Percentiles rank a stretch among this genome's conserved stretches.
These are phyloP conservation scores for Coemansia sp. DNA, from an alignment of 192 early-diverging fungal species.

Conservation along the genomic window DNA sequence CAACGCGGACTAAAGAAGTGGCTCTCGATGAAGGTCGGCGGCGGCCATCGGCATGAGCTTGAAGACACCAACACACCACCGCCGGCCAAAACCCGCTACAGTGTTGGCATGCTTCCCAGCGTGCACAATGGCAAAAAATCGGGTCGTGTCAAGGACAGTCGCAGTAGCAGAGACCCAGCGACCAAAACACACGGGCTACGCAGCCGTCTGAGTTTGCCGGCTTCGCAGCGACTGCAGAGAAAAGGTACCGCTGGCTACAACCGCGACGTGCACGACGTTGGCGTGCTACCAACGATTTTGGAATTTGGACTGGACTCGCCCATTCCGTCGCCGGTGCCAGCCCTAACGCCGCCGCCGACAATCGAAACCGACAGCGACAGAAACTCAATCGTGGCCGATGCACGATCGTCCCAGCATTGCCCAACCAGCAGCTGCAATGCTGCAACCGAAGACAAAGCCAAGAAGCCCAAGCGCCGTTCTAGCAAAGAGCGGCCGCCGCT, in stretches of 20 bases:
- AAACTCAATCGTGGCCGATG: no score
- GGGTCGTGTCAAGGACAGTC: neutral
- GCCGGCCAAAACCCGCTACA: neutral
- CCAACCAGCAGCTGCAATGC: neutral
- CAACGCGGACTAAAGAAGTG: constrained; percentile 32
- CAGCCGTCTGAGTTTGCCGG: constrained; percentile 5
- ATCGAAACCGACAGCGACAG: neutral
- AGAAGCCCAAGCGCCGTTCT: neutral
- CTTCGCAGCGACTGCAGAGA: constrained; percentile 1
- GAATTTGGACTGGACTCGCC: constrained; percentile 7
- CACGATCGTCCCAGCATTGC: no score
- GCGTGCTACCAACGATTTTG: constrained; percentile 3
- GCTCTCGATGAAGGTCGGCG: constrained; percentile 25
- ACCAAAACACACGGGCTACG: neutral
- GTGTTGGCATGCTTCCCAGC: constrained; percentile 1
- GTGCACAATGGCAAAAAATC: neutral
- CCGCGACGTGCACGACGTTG: neutral
- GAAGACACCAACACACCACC: no score
- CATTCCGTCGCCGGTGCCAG: neutral
- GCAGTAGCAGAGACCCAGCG: neutral
- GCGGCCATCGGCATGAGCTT: neutral
- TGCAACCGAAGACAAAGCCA: neutral
- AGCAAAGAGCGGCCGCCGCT: constrained; percentile 17
- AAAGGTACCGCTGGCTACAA: neutral
- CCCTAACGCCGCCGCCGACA: constrained; percentile 3